Evolutionary conservation across 176 grass and related monocot genomes (phyloP).

Genomic region (Coix lacrymajobi): DNA sequence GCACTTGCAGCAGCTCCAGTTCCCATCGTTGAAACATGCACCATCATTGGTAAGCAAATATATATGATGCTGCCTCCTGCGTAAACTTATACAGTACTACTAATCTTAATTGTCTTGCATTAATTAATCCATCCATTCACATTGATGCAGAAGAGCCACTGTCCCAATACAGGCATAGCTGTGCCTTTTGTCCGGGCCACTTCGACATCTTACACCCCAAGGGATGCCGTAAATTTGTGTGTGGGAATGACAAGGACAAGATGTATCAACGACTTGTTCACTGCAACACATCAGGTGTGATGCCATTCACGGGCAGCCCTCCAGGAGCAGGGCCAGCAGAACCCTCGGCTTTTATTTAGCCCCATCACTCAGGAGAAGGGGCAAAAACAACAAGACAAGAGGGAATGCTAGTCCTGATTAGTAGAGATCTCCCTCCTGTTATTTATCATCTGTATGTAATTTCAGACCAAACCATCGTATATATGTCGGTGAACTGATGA

Average conservation of each 20-base stretch:
- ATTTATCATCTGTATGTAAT: no score
- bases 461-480: no score
- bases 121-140: background rate
- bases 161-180: background rate
- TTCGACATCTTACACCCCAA: constrained; percentile 12
- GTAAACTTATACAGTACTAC: no score
- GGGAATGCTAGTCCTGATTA: no score
- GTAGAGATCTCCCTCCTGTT: no score
- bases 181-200: background rate
- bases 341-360: no score
- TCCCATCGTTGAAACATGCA: constrained; percentile 13
- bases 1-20: background rate
- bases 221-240: constrained; percentile 5
- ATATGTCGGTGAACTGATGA: no score
- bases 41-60: constrained; percentile 2
- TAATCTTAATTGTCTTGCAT: no score
- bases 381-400: no score
- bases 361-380: no score
- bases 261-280: background rate
- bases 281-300: background rate
- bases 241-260: constrained; percentile 3
- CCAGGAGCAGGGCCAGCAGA: no score
- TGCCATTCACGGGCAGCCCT: background rate
- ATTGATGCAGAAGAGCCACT: constrained; percentile 12
- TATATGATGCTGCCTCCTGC: no score